phyloP scores from a whole-genome alignment of 805 yeast genomes.

The Ogataea saltuana region DNA sequence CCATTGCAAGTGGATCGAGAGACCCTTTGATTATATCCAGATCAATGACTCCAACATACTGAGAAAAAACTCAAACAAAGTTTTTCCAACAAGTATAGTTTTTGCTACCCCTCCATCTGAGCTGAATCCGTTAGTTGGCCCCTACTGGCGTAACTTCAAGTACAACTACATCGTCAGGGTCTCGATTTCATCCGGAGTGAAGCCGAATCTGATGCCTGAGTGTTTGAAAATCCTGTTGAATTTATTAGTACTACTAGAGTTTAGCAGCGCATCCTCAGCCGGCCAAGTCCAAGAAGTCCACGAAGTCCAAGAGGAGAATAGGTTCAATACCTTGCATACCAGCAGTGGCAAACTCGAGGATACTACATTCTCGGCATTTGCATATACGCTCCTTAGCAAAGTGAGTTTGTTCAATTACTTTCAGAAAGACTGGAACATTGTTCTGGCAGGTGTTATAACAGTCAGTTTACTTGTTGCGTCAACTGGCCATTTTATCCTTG shows the following conservation, averaged over 20 bases:
- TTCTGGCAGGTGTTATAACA: conserved; percentile 21
- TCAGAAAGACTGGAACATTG: conserved; percentile 19
- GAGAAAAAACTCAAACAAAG: no score
- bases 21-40: no score
- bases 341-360: conserved; percentile 3
- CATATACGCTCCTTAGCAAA: conserved; percentile 5
- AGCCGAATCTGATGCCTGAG: conserved; percentile 6
- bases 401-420: conserved; percentile 12
- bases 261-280: background rate
- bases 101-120: no score
- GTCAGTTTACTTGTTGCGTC: conserved; percentile 22
- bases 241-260: background rate
- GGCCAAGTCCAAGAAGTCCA: background rate
- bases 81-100: no score
- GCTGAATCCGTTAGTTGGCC: no score
- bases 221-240: background rate
- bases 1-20: no score
- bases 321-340: no score
- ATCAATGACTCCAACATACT: no score
- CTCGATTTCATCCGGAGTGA: background rate
- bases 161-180: background rate
- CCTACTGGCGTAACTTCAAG: no score
- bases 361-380: conserved; percentile 1
- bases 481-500: conserved; percentile 17
- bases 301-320: background rate